phyloP scores from a whole-genome alignment of 108 stramenopile genomes.

The Nannochloropsis gaditana region DNA sequence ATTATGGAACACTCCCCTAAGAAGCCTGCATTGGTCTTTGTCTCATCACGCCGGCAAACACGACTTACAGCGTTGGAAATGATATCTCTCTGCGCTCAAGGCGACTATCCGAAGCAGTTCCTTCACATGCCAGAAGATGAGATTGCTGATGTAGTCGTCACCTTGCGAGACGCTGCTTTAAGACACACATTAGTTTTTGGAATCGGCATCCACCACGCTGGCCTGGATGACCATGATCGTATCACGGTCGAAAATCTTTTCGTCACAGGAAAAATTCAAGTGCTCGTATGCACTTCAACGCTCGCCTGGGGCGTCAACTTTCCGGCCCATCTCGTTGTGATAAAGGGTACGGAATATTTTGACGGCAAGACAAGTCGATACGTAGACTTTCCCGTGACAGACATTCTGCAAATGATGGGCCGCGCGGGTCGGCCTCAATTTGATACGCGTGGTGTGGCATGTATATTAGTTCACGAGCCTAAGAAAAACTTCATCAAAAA shows the following conservation, averaged over 20 bases:
- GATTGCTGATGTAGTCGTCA: slow-evolving; percentile 51
- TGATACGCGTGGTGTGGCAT: slow-evolving; percentile 80
- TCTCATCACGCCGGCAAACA: slow-evolving; percentile 76
- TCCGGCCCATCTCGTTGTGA: slow-evolving; percentile 82
- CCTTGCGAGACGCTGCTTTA: slow-evolving; percentile 74
- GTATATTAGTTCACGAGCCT: slow-evolving; percentile 82
- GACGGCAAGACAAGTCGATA: slow-evolving; percentile 86
- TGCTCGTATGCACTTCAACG: slow-evolving; percentile 79
- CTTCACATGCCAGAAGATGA: slow-evolving; percentile 52
- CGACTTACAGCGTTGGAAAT: slow-evolving; percentile 85
- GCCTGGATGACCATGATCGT: slow-evolving; percentile 65
- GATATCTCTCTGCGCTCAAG: slow-evolving; percentile 54
- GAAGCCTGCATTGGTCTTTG: slow-evolving; percentile 89
- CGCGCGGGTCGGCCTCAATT: slow-evolving; percentile 95
- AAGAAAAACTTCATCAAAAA: slow-evolving; percentile 96
- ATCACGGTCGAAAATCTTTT: slow-evolving; percentile 81
- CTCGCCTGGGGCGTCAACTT: slow-evolving; percentile 97
- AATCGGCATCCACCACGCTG: slow-evolving; percentile 97
- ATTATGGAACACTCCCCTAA: slow-evolving; percentile 80
- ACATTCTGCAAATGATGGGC: slow-evolving; percentile 99
- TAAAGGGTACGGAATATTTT: slow-evolving; percentile 98
- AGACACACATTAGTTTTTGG: slow-evolving; percentile 90
- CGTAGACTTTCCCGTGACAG: slow-evolving; percentile 97
- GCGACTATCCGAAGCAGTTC: slow-evolving; percentile 52
- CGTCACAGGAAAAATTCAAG: slow-evolving; percentile 78